These are phyloP conservation scores for Staphylotrichum tortipilum DNA, from an alignment of 495 filamentous ascomycete genomes.

Conservation along the genomic window DNA sequence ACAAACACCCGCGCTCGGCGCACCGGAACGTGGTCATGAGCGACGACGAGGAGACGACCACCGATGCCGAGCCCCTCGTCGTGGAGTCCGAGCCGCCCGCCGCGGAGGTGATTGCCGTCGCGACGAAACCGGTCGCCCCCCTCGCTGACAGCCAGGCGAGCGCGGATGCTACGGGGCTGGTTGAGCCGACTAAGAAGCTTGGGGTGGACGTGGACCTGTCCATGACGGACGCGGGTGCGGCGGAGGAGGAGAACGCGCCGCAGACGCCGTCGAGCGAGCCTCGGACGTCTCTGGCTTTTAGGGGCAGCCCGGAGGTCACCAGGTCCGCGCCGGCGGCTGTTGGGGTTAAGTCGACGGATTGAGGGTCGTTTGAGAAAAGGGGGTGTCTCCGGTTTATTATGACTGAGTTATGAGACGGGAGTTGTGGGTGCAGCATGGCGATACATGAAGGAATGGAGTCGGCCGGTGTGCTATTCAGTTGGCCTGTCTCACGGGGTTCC, in stretches of 20 bases:
- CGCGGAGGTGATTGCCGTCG: conserved; percentile 25
- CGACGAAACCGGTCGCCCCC: conserved; percentile 1
- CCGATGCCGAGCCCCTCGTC: conserved; percentile 4
- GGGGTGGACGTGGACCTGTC: background rate
- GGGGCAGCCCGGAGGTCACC: conserved; percentile 45
- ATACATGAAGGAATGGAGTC: conserved; percentile 2
- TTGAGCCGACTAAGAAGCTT: background rate
- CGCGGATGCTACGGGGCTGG: background rate
- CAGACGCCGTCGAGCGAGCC: conserved; percentile 23
- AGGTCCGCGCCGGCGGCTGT: conserved; percentile 27
- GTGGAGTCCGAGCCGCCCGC: conserved; percentile 17
- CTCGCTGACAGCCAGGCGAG: background rate
- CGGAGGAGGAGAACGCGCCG: conserved; percentile 11
- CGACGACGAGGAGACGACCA: conserved; percentile 22
- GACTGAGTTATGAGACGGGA: conserved; percentile 7
- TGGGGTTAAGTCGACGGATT: conserved; percentile 22
- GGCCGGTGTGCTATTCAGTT: background rate
- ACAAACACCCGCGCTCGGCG: conserved; percentile 16
- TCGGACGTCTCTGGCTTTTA: conserved; percentile 39
- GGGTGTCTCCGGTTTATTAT: too few relatives aligned
- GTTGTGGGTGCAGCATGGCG: conserved; percentile 7
- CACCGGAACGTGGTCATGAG: conserved; percentile 24
- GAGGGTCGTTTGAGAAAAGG: background rate
- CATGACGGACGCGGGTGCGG: background rate
- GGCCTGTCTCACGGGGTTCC: background rate